Percentiles rank a stretch among this genome's conserved stretches.
These are phyloP conservation scores for Venturia oleaginea DNA, from an alignment of 2,329 filamentous ascomycete species.

Conservation along the genomic window DNA sequence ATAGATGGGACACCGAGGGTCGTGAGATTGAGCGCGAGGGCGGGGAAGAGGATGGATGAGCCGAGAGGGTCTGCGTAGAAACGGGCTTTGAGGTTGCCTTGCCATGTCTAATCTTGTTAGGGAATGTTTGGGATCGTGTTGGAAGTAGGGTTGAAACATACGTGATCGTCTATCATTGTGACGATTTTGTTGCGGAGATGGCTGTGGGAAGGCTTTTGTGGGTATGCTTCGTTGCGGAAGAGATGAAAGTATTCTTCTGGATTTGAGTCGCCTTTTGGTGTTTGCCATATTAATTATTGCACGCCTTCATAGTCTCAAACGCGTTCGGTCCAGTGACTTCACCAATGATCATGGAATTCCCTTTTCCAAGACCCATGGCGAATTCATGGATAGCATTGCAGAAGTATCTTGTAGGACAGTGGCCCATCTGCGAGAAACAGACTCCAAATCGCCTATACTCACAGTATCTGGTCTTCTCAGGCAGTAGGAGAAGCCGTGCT, in stretches of 20 bases:
- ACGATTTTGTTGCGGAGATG: constrained; percentile 21
- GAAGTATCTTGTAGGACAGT: constrained; percentile 19
- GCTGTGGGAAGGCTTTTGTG: constrained; percentile 16
- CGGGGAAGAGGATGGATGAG: constrained; percentile 15
- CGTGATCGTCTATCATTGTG: constrained; percentile 20
- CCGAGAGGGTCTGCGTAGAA: constrained; percentile 18
- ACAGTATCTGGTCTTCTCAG: constrained; percentile 20
- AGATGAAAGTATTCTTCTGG: constrained; percentile 18
- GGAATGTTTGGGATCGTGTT: neutral
- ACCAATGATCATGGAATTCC: constrained; percentile 20
- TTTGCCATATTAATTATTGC: constrained; percentile 18
- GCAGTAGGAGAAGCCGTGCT: constrained; percentile 17
- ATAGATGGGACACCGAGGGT: constrained; percentile 22
- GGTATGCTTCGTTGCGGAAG: constrained; percentile 17
- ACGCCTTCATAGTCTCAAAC: constrained; percentile 20
- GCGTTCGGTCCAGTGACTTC: constrained; percentile 18
- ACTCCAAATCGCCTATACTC: neutral
- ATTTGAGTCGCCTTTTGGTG: constrained; percentile 16
- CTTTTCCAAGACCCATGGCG: constrained; percentile 17
- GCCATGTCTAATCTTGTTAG: constrained; percentile 7
- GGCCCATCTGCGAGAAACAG: constrained; percentile 17
- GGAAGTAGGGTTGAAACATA: neutral
- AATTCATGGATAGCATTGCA: constrained; percentile 19
- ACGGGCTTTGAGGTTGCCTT: constrained; percentile 16
- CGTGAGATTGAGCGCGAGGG: constrained; percentile 19